Percentiles rank a stretch among this genome's conserved stretches.
phyloP scores from a whole-genome alignment of 2,329 filamentous ascomycete genomes.

The Scedosporium dehoogii region DNA sequence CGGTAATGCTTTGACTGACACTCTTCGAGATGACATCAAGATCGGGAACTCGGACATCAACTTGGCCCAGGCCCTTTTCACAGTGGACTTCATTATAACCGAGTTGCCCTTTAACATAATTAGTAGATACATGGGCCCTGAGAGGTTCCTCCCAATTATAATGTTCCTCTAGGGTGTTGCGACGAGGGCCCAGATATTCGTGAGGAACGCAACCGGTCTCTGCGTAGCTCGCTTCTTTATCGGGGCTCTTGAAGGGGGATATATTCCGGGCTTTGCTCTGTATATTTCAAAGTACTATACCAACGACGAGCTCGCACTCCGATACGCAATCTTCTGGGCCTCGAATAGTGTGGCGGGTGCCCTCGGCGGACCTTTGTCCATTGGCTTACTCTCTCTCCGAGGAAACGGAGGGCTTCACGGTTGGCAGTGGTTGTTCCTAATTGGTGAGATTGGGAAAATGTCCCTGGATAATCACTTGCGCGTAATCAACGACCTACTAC shows the following conservation, averaged over 20 bases:
- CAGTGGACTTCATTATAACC: slow-evolving; percentile 36
- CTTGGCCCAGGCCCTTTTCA: slow-evolving; percentile 39
- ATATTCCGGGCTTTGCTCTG: slow-evolving; percentile 20
- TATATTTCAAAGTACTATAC: slow-evolving; percentile 21
- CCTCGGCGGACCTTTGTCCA: slow-evolving; percentile 16
- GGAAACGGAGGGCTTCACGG: slow-evolving; percentile 15
- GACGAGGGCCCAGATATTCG: slow-evolving; percentile 19
- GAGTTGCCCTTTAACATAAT: slow-evolving; percentile 23
- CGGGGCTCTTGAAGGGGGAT: slow-evolving; percentile 20
- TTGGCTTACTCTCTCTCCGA: slow-evolving; percentile 17
- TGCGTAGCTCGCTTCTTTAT: slow-evolving; percentile 18
- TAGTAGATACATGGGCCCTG: slow-evolving; percentile 17
- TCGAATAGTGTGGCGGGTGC: slow-evolving; percentile 19
- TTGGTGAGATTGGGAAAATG: slow-evolving; percentile 16
- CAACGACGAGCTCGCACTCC: slow-evolving; percentile 17
- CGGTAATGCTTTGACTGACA: slow-evolving; percentile 41
- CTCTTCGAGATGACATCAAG: slow-evolving; percentile 34
- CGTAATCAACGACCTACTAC: background rate
- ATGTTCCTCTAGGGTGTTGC: slow-evolving; percentile 20
- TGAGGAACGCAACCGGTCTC: slow-evolving; percentile 15
- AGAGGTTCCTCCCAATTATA: slow-evolving; percentile 18
- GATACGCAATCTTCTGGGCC: slow-evolving; percentile 21
- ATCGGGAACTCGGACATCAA: slow-evolving; percentile 42
- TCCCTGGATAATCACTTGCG: too few species aligned
- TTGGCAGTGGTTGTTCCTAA: slow-evolving; percentile 22